Evolutionary conservation across 1,284 basidiomycete genomes (phyloP), one percentile per base, ranked within the genome.

Genomic region (Marasmius oreades): DNA sequence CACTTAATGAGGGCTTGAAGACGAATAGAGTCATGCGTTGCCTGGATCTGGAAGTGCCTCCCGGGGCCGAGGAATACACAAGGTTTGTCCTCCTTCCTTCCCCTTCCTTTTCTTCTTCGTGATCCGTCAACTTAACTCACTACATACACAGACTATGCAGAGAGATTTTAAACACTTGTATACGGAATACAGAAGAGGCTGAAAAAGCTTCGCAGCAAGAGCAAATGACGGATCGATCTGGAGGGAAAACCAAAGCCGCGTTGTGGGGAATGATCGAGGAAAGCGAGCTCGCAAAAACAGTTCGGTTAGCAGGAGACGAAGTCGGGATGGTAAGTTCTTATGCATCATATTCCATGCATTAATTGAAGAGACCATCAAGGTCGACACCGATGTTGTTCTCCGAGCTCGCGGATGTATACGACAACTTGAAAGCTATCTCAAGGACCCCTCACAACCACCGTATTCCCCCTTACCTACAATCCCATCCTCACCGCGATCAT

Each of bases 1-100:
- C 95, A 0, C 81, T 99, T 12, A 88, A 85, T 44, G 89, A 88
- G 0, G 92, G 93, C 0, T 73, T 98, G 55, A 90, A 91, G 67
- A 80, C 77, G 45, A 99, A 98, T 66, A 81, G 84, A 52, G 80
- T 85, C 16, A 86, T 99, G 76, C 81, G 97, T 0, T 99, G 96
- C 67, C 77, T 99, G 51, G 96, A 99, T 72, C 71, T 99, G 47
- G 92, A 94, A 63, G 94, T 98, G 36, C 92, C 92, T 2, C 88
- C 93, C 0, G 92, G 88, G 50, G 88, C 95, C 58, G 90, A 94
- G 55, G 89, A 90, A 63, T 91, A 93, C 72, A 91, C 94, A n/a
- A 79, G 80, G 83, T 86, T 74, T 51, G 36, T n/a, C n/a, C n/a
- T n/a, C n/a, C n/a, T n/a, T n/a, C n/a, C n/a, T n/a, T n/a, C n/a